Conservation (phyloP, 768 basidiomycete genomes). For the Russula dissimulans region DNA sequence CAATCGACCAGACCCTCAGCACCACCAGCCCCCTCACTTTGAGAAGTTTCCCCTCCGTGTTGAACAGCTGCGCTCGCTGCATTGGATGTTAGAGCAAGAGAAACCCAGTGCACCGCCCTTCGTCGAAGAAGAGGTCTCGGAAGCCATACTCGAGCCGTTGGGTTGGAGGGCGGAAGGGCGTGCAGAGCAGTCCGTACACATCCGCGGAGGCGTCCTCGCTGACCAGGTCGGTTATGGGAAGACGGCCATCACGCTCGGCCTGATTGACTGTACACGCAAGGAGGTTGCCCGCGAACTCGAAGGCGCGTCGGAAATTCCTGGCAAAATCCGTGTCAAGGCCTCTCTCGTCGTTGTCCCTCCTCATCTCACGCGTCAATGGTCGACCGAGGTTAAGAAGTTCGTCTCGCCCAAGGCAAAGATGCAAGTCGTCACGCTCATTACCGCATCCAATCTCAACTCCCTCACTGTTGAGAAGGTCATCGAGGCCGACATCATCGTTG, state of each 20-base stretch:
- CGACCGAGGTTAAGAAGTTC: constrained; percentile 78
- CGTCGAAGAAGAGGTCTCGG: constrained; percentile 89
- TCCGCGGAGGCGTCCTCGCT: constrained; percentile 87
- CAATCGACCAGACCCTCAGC: constrained; percentile 64
- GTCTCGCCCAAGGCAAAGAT: constrained; percentile 42
- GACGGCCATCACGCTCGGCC: constrained; percentile 86
- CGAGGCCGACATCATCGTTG: constrained; percentile 78
- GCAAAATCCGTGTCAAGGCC: constrained; percentile 70
- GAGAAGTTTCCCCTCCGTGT: constrained; percentile 52
- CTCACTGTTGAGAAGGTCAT: constrained; percentile 64
- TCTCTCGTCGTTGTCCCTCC: constrained; percentile 83
- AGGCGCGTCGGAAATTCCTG: constrained; percentile 37
- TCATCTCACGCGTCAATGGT: constrained; percentile 87
- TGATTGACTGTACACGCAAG: constrained; percentile 66
- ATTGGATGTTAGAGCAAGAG: constrained; percentile 90
- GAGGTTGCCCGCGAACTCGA: constrained; percentile 50
- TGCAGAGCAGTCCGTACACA: constrained; percentile 61
- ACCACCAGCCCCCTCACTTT: constrained; percentile 74
- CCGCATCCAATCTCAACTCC: constrained; percentile 60
- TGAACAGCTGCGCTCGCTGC: constrained; percentile 84
- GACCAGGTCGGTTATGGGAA: constrained; percentile 98
- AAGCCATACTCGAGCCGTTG: constrained; percentile 75
- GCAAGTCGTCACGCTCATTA: constrained; percentile 57
- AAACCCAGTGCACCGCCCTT: constrained; percentile 55
- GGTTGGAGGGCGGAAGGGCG: constrained; percentile 95